Evolutionary conservation across 805 yeast genomes (phyloP).

Genomic region (Candida manassasensis): DNA sequence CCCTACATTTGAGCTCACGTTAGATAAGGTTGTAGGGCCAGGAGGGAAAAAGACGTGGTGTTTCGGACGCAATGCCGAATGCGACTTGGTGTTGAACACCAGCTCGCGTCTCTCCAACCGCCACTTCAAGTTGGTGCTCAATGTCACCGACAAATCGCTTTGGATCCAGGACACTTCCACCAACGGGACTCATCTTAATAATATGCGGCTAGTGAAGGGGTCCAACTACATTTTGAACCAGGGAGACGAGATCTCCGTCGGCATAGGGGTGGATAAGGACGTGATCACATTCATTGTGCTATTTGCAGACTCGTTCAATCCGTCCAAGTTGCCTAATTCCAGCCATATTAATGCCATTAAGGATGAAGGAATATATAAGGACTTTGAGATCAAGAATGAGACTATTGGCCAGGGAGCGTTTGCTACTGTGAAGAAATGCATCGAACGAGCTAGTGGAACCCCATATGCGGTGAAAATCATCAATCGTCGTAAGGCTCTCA

Average conservation of each 20-base stretch:
- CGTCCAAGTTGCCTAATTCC: conserved; percentile 20
- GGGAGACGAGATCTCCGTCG: conserved; percentile 92
- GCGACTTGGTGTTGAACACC: conserved; percentile 59
- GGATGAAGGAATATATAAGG: conserved; percentile 57
- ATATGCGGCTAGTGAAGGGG: conserved; percentile 64
- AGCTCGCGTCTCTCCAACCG: conserved; percentile 65
- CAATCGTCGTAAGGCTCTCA: conserved; percentile 66
- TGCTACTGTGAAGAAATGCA: conserved; percentile 90
- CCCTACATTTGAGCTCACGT: conserved; percentile 37
- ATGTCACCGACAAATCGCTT: conserved; percentile 47
- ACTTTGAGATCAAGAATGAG: conserved; percentile 76
- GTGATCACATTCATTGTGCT: conserved; percentile 49
- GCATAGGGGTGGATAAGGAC: conserved; percentile 77
- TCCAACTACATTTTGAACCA: conserved; percentile 78
- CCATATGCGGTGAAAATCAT: conserved; percentile 90
- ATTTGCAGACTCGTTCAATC: conserved; percentile 40
- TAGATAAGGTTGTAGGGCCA: conserved; percentile 19
- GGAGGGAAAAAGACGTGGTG: conserved; percentile 47
- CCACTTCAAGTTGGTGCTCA: conserved; percentile 71
- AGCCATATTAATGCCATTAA: conserved; percentile 22
- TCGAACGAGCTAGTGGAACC: conserved; percentile 79
- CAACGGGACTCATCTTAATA: conserved; percentile 88
- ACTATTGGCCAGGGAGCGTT: conserved; percentile 97
- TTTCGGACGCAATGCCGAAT: conserved; percentile 67
- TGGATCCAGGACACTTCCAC: conserved; percentile 78